Base-by-base conservation (phyloP, 139 green algal genomes). In the Chlamydomonas urium region DNA sequence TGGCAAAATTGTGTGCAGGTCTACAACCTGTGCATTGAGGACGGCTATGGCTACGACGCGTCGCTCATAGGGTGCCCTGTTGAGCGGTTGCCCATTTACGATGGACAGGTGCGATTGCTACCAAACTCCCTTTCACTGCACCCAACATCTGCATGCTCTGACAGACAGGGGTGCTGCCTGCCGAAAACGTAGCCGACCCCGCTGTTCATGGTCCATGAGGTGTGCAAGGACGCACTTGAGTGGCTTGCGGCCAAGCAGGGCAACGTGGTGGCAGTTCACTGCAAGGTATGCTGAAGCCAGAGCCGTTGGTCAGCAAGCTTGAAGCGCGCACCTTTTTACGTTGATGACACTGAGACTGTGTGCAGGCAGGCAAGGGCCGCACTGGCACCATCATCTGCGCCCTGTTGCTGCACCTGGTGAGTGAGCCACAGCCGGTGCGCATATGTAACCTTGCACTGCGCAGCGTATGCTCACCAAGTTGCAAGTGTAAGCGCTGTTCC, bases 371-470 rank as follows among this genome's bases (percentile, higher is more conserved):
- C 32, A 77, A 77, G 56, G 71, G 71, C 24, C 32, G 71, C 3
- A 77, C 71, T 34, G 71, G 60, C 17, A 63, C 62, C 47, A 77
- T 77, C 33, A 48, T 77, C 5, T 77, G 71, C 34, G 31, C 71
- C 33, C n/a, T 69, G 31, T 33, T 77, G 36, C 48, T 72, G n/a
- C 53, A 77, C 59, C 66, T 69, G 33, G 70, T 73, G 61, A 47
- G 42, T 31, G 33, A 6, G 42, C 17, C 42, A 17, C 42, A 10
- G 42, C 17, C 42, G 42, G 14, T 53, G 42, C 42, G n/a, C n/a
- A n/a, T n/a, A n/a, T n/a, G n/a, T n/a, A n/a, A n/a, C n/a, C n/a
- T n/a, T n/a, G n/a, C n/a, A n/a, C n/a, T n/a, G n/a, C n/a, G n/a
- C n/a, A n/a, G n/a, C n/a, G n/a, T n/a, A n/a, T n/a, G n/a, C n/a